Base-by-base conservation (phyloP, 768 basidiomycete species). In the Termitomyces sp. region DNA sequence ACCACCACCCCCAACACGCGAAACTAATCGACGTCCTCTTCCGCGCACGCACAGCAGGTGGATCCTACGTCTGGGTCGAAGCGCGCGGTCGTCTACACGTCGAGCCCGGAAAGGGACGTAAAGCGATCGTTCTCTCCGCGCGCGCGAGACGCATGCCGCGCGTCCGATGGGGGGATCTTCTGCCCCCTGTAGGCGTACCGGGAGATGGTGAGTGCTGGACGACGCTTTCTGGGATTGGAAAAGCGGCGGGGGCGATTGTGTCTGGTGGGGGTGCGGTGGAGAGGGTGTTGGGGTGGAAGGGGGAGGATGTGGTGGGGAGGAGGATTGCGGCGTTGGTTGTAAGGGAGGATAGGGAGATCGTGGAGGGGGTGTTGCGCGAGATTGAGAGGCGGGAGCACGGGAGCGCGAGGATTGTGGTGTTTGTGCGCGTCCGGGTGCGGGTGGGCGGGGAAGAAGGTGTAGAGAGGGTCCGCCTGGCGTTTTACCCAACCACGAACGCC, bases 81-180 rank as follows among this genome's bases (percentile, higher is more conserved):
- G 88, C 86, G 47, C 77, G 87, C n/a, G 96, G 96, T 1, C 77
- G 91, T 29, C 77, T 98, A 38, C 89, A 95, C 63, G 81, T 91
- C 53, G 96, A 99, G 73, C 88, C 93, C 0, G 93, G 94, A 1
- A 98, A 98, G 65, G 94, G 94, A 0, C 76, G 94, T 35, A 97
- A 98, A 71, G 92, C 94, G 2, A 93, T 99, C 64, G 84, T 99
- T 33, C 77, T 99, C n/a, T 84, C 82, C 53, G 95, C 89, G 0
- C 78, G 96, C 9, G 82, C 86, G 29, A 73, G 87, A 42, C 78
- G 78, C 63, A 86, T 91, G 77, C 82, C 84, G 7, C 65, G 60
- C 2, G 67, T 93, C 22, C 68, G 65, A 4, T 94, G 91, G 91
- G 74, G 71, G 3, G 72, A 75, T 35, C 69, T 94, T 27, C 41